A percentile compares a stretch with the other conserved stretches of the same genome.
Conservation (phyloP, 345 rosid genomes). For the Cardamine resedifolia region DNA sequence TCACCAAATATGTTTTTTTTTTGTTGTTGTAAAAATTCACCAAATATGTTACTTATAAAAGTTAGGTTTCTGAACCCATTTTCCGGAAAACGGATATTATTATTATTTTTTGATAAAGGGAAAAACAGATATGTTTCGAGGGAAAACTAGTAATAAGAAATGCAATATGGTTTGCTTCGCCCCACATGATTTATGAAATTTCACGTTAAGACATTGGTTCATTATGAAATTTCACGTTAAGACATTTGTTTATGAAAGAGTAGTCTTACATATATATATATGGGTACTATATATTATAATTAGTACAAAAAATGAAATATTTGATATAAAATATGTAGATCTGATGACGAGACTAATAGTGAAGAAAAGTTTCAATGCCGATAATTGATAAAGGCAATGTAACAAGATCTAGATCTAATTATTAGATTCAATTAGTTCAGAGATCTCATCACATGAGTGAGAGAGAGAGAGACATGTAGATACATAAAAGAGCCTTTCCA, state of each 20-base stretch:
- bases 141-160: no score
- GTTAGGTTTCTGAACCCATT: no score
- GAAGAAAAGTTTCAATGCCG: neutral
- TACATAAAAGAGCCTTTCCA: neutral
- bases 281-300: neutral
- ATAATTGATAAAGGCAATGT: neutral
- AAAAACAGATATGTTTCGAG: no score
- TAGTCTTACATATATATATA: neutral
- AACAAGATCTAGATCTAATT: slow-evolving; percentile 31
- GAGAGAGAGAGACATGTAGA: neutral
- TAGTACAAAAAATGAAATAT: neutral
- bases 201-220: slow-evolving; percentile 2
- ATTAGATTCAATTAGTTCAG: slow-evolving; percentile 17
- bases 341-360: neutral
- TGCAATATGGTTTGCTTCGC: no score
- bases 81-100: no score
- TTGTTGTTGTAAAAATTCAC: no score
- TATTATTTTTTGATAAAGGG: no score
- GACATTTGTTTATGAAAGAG: neutral
- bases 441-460: slow-evolving; percentile 28
- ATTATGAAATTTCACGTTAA: neutral
- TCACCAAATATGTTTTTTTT: no score
- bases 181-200: no score
- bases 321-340: neutral
- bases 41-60: no score